Conservation (phyloP, 1,139 yeast species). For the Kurtzmaniella quercitrusa region DNA sequence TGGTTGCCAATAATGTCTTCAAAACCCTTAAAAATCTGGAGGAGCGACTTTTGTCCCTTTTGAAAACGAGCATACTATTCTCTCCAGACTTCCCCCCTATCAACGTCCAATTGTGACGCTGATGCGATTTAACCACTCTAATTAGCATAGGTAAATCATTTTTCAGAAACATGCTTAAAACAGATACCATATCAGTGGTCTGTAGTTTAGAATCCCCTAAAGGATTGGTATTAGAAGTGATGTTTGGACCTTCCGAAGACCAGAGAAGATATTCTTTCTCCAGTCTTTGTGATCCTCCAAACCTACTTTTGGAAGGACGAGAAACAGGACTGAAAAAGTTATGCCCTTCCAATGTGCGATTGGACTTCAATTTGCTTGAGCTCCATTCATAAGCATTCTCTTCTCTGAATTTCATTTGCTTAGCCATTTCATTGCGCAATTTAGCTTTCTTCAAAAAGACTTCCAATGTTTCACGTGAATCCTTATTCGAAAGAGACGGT, state of each 20-base stretch:
- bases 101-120: conserved; percentile 32
- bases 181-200: conserved; percentile 43
- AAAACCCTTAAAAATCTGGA: conserved; percentile 13
- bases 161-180: conserved; percentile 37
- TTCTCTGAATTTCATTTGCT: conserved; percentile 45
- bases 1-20: conserved; percentile 28
- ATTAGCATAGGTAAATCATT: conserved; percentile 25
- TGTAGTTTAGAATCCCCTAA: conserved; percentile 29
- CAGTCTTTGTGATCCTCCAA: background rate
- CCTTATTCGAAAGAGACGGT: conserved; percentile 12
- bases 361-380: conserved; percentile 25
- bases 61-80: conserved; percentile 26
- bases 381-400: conserved; percentile 55
- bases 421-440: conserved; percentile 30
- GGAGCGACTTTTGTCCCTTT: conserved; percentile 12
- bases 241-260: conserved; percentile 38
- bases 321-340: conserved; percentile 49
- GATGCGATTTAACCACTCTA: conserved; percentile 26
- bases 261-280: conserved; percentile 37
- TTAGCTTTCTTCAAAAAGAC: conserved; percentile 44
- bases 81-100: conserved; percentile 28
- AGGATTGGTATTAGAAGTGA: conserved; percentile 36
- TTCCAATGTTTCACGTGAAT: conserved; percentile 18
- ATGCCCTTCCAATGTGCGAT: conserved; percentile 38
- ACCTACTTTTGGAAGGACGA: background rate